Evolutionary conservation across 1,139 yeast species (phyloP).

Genomic region (Meyerozyma carpophila): DNA sequence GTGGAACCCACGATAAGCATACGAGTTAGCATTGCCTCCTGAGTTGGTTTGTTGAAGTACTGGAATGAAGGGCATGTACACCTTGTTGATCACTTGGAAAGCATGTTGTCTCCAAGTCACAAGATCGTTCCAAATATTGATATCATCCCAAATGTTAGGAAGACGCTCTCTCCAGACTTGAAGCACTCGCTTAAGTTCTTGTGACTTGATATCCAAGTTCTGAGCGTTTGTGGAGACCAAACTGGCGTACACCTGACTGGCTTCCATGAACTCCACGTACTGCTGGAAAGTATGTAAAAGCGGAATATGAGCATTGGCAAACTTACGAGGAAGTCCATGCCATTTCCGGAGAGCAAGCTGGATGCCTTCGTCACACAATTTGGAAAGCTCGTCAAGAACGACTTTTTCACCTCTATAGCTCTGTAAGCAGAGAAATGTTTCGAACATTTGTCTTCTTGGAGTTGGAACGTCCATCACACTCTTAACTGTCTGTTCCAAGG

Average conservation of each 20-base stretch:
- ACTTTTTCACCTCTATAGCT: conserved; percentile 91
- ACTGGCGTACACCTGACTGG: conserved; percentile 88
- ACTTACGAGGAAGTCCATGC: conserved; percentile 80
- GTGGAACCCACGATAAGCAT: conserved; percentile 95
- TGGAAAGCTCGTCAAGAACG: conserved; percentile 72
- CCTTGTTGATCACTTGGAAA: conserved; percentile 92
- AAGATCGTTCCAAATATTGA: conserved; percentile 94
- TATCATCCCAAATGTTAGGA: conserved; percentile 97
- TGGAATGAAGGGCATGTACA: conserved; percentile 89
- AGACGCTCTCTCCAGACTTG: conserved; percentile 98
- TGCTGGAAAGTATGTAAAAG: conserved; percentile 93
- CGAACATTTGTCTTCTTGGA: conserved; percentile 92
- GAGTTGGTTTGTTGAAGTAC: conserved; percentile 72
- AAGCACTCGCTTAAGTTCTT: conserved; percentile 86
- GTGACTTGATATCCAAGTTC: conserved; percentile 86
- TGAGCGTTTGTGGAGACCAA: conserved; percentile 87
- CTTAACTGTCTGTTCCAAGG: conserved; percentile 89
- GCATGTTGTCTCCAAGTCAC: conserved; percentile 99
- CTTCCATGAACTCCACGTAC: conserved; percentile 96
- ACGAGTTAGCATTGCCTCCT: conserved; percentile 74
- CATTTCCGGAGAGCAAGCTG: conserved; percentile 89
- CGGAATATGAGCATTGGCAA: conserved; percentile 84
- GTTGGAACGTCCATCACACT: conserved; percentile 99
- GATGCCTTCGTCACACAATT: conserved; percentile 92
- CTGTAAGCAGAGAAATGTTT: conserved; percentile 87